Percentiles rank a stretch among this genome's conserved stretches.
These are phyloP conservation scores for Wickerhamiella sergipiensis DNA, from an alignment of 805 yeast species.

Conservation along the genomic window DNA sequence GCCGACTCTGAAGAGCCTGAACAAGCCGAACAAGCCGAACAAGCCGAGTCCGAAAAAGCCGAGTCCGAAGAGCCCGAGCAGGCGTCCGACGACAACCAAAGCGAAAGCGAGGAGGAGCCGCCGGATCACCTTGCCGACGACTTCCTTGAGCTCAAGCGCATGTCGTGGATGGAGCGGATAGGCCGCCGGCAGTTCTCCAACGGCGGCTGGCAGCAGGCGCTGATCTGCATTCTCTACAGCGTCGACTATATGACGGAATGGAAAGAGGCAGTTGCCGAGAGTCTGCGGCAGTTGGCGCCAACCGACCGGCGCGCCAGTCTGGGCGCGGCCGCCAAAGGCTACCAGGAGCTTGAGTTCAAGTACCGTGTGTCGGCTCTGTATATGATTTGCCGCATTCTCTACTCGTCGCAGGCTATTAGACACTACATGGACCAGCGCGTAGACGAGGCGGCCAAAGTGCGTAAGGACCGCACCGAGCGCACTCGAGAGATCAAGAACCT, in stretches of 20 bases:
- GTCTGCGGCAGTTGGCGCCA: constrained; percentile 48
- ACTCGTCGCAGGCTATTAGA: constrained; percentile 46
- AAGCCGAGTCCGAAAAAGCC: constrained; percentile 1
- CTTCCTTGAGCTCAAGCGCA: constrained; percentile 1
- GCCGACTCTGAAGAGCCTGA: constrained; percentile 2
- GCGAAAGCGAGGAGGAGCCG: constrained; percentile 6
- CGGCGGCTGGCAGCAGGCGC: constrained; percentile 72
- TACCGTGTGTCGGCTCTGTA: constrained; percentile 45
- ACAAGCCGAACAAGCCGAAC: no score
- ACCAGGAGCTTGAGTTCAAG: constrained; percentile 39
- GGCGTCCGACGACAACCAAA: no score
- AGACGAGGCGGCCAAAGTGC: constrained; percentile 45
- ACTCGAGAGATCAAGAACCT: constrained; percentile 44
- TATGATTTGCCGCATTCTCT: constrained; percentile 49
- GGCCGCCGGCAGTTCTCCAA: constrained; percentile 62
- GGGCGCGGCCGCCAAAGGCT: constrained; percentile 37
- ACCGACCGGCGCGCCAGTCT: constrained; percentile 32
- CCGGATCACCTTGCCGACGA: constrained; percentile 1
- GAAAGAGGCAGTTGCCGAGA: constrained; percentile 34
- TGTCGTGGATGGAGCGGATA: constrained; percentile 62
- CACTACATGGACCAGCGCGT: constrained; percentile 51
- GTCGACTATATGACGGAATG: constrained; percentile 46
- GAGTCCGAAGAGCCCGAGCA: constrained; percentile 2
- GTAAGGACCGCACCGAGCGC: constrained; percentile 55
- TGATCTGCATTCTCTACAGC: constrained; percentile 57